These are phyloP conservation scores for Asclepias syriaca DNA, from an alignment of 257 asterid genomes.

Conservation along the genomic window DNA sequence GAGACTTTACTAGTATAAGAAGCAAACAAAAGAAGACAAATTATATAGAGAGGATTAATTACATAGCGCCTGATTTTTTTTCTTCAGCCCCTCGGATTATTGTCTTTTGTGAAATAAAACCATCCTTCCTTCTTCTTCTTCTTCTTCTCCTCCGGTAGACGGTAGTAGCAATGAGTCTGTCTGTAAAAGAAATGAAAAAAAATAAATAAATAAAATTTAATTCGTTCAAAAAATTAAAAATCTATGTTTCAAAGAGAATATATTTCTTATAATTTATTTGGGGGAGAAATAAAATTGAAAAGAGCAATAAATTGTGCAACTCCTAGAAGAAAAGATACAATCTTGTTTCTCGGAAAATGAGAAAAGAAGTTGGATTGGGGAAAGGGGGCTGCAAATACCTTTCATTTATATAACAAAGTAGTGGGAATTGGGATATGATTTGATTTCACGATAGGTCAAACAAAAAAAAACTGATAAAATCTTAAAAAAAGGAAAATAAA, in stretches of 20 bases:
- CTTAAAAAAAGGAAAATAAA: no score
- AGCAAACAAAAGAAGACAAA: background rate
- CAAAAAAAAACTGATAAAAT: no score
- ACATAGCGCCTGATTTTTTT: background rate
- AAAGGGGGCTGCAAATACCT: no score
- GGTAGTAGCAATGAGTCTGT: background rate
- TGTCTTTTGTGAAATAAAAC: background rate
- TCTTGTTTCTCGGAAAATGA: background rate
- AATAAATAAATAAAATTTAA: no score
- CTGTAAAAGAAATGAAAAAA: background rate
- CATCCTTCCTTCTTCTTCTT: background rate
- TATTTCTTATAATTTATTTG: background rate
- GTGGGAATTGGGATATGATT: background rate
- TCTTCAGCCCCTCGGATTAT: background rate
- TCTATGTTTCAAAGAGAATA: no score
- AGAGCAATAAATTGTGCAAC: background rate
- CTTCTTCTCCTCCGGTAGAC: background rate
- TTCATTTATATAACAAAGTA: background rate
- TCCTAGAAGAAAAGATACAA: background rate
- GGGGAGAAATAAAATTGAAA: background rate
- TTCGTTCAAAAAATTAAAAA: no score
- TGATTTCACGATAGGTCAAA: background rate
- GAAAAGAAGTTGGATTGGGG: background rate
- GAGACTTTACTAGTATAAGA: background rate
- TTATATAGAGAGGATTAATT: background rate